phyloP scores from a whole-genome alignment of 805 yeast species.

The Kluyveromyces lactis region DNA sequence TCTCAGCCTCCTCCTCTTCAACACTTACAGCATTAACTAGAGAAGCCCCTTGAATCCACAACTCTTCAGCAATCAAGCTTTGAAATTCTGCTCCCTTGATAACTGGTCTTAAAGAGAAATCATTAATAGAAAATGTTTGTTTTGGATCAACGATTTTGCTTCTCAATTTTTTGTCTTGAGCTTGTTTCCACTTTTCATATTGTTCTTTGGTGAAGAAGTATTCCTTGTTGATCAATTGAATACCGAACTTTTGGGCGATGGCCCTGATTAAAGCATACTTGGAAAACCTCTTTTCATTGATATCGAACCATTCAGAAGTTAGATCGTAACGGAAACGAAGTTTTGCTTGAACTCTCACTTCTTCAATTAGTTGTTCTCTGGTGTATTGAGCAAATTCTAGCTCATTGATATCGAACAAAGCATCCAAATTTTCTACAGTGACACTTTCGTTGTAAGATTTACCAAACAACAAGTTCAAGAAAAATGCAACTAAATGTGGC shows the following conservation, averaged over 20 bases:
- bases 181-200: constrained; percentile 23
- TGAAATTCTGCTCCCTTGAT: constrained; percentile 62
- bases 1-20: constrained; percentile 1
- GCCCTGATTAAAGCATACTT: constrained; percentile 51
- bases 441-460: constrained; percentile 34
- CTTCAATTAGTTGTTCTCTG: constrained; percentile 35
- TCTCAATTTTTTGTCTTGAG: constrained; percentile 32
- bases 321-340: constrained; percentile 58
- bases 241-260: constrained; percentile 70
- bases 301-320: constrained; percentile 39
- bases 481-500: constrained; percentile 56
- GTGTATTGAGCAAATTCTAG: constrained; percentile 39
- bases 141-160: constrained; percentile 23
- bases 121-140: constrained; percentile 48
- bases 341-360: constrained; percentile 45
- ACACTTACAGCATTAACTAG: constrained; percentile 20
- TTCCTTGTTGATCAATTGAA: constrained; percentile 60
- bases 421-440: constrained; percentile 35
- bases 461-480: constrained; percentile 67
- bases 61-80: constrained; percentile 64
- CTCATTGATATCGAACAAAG: constrained; percentile 35
- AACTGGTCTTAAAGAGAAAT: constrained; percentile 68
- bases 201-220: constrained; percentile 35
- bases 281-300: constrained; percentile 27
- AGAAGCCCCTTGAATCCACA: constrained; percentile 56